A percentile compares a stretch with the other conserved stretches of the same genome.
phyloP scores from a whole-genome alignment of 2,329 filamentous ascomycete genomes.

The Arthroderma sp. region DNA sequence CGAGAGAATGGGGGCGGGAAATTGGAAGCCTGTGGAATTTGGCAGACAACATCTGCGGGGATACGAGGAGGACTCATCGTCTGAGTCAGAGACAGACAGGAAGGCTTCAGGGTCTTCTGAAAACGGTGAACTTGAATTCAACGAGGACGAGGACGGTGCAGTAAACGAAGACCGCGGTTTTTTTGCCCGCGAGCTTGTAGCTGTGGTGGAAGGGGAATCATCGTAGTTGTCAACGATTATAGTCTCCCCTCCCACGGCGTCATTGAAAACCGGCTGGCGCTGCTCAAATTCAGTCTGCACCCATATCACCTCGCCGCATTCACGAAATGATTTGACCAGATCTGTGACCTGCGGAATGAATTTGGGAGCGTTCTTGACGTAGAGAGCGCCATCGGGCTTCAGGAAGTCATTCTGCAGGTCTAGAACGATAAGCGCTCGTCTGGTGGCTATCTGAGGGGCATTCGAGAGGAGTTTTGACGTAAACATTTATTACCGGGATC shows the following conservation, averaged over 20 bases:
- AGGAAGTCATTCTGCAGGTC: conserved; percentile 90
- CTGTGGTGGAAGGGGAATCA: neutral
- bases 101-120: conserved; percentile 31
- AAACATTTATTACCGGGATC: conserved; percentile 1
- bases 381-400: conserved; percentile 51
- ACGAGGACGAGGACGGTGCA: neutral
- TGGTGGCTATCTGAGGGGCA: conserved; percentile 35
- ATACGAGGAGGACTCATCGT: conserved; percentile 11
- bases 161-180: neutral
- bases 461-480: conserved; percentile 7
- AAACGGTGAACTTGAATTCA: neutral
- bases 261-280: conserved; percentile 44
- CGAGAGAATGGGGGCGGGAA: conserved; percentile 36
- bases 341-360: conserved; percentile 55
- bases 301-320: conserved; percentile 67
- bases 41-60: conserved; percentile 27
- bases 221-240: conserved; percentile 25
- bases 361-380: conserved; percentile 48
- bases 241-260: conserved; percentile 35
- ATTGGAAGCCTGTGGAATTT: conserved; percentile 34
- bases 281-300: conserved; percentile 60
- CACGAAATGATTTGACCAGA: conserved; percentile 61
- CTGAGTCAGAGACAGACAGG: conserved; percentile 17
- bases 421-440: conserved; percentile 63
- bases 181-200: neutral